Conservation (phyloP, 2,329 filamentous ascomycete genomes). For the Sarocladiaceae sp. region DNA sequence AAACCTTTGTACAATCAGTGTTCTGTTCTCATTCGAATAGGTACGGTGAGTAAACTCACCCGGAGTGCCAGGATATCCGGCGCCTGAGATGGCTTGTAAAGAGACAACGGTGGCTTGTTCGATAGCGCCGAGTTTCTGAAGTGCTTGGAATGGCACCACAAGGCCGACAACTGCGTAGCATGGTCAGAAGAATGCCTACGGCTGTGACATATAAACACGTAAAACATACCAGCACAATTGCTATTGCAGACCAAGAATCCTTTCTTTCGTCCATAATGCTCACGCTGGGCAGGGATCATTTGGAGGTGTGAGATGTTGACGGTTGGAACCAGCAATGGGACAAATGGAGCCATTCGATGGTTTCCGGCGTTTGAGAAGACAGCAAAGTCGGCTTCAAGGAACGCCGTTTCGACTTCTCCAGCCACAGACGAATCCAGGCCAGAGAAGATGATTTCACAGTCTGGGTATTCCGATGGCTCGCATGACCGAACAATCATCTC, state of each 20-base stretch:
- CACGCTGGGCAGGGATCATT: constrained; percentile 84
- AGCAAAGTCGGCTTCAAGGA: constrained; percentile 80
- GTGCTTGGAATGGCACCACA: constrained; percentile 88
- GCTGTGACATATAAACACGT: neutral
- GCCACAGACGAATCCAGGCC: constrained; percentile 91
- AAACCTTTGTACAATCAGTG: constrained; percentile 29
- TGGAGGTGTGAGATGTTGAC: constrained; percentile 87
- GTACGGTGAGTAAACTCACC: constrained; percentile 41
- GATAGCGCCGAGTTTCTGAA: constrained; percentile 84
- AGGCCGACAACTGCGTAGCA: constrained; percentile 61
- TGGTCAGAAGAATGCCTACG: neutral
- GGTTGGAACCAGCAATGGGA: constrained; percentile 90
- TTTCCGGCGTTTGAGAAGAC: constrained; percentile 99
- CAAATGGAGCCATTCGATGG: constrained; percentile 84
- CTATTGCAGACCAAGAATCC: constrained; percentile 97
- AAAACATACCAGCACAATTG: constrained; percentile 74
- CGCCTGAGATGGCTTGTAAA: constrained; percentile 90
- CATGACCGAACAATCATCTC: constrained; percentile 85
- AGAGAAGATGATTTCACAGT: constrained; percentile 91
- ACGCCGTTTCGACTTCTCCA: constrained; percentile 84
- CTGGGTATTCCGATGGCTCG: constrained; percentile 73
- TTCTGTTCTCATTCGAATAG: neutral
- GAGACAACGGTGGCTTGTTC: constrained; percentile 77
- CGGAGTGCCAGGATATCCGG: constrained; percentile 84
- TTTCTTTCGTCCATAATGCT: constrained; percentile 66